Base-by-base conservation (phyloP, 148 eudicot species). In the Polygonum aviculare region DNA sequence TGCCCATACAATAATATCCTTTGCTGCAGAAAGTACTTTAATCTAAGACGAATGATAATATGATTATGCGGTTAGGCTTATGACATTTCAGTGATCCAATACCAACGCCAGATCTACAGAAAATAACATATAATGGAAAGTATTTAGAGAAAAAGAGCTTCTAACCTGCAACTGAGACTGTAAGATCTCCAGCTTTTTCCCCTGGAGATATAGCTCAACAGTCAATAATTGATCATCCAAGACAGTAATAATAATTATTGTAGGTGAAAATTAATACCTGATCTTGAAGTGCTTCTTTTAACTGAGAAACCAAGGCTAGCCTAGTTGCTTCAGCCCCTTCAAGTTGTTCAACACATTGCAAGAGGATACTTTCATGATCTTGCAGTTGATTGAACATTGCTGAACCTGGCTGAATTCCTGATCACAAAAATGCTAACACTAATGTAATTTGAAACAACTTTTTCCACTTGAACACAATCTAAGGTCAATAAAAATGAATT, bases 241-340 rank as follows among this genome's bases (percentile, higher is more conserved):
- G 33, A 51, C 1, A 22, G n/a, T 52, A 40, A 55, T 33, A 57
- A 54, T 41, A 79, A 31, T 2, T 36, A 59, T 50, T 18, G 70
- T 14, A 47, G 21, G 14, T 26, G 60, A 12, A 74, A 60, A 73
- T 70, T 21, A 79, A 76, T 86, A 95, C 98, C 84, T 95, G 96
- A 77, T 92, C 97, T 70, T 81, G 82, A 78, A 92, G 85, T 72
- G 97, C 98, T 73, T 88, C 96, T 80, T 82, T 89, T 73, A 95
- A 91, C 83, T 88, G 85, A 74, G 89, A 88, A 81, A 86, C 84
- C 84, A 95, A 80, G 45, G 86, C 76, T 51, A 51, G 80, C 82
- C 97, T 84, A 57, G 84, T 81, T 77, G 87, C 82, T 85, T 89
- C 94, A 84, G 89, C 86, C 83, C 85, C 81, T 81, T 89, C 91